Conservation (phyloP, 1,139 yeast genomes). For the Arxiozyma bovina region DNA sequence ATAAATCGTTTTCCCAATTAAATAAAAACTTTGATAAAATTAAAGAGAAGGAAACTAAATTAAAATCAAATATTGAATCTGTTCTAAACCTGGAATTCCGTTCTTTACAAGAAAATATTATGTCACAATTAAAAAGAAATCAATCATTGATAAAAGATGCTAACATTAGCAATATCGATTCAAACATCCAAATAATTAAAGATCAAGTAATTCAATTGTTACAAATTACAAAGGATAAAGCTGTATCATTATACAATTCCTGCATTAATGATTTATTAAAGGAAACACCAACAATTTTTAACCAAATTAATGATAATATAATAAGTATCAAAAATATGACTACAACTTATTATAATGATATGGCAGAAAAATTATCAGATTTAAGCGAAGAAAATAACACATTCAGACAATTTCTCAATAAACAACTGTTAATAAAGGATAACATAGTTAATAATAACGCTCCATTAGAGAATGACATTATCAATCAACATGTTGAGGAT, state of each 20-base stretch:
- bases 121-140: conserved; percentile 7
- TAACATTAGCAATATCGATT: conserved; percentile 11
- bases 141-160: neutral
- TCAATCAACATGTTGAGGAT: conserved; percentile 17
- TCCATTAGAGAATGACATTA: conserved; percentile 19
- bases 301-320: conserved; percentile 14
- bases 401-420: conserved; percentile 29
- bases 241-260: conserved; percentile 19
- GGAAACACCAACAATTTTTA: conserved; percentile 21
- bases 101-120: conserved; percentile 15
- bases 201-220: conserved; percentile 18
- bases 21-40: neutral
- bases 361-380: conserved; percentile 24
- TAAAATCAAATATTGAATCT: conserved; percentile 23
- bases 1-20: conserved; percentile 22
- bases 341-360: conserved; percentile 14
- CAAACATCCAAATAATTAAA: conserved; percentile 16
- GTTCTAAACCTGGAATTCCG: conserved; percentile 23
- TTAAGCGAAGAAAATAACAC: conserved; percentile 31
- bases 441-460: conserved; percentile 17
- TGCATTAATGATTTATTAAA: conserved; percentile 19
- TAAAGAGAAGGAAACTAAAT: conserved; percentile 25
- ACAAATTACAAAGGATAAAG: conserved; percentile 14
- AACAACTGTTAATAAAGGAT: conserved; percentile 29
- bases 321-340: conserved; percentile 10